A percentile compares a stretch with the other conserved stretches of the same genome.
Conservation (phyloP, 1,284 basidiomycete genomes). For the Boletus semigastroideus region DNA sequence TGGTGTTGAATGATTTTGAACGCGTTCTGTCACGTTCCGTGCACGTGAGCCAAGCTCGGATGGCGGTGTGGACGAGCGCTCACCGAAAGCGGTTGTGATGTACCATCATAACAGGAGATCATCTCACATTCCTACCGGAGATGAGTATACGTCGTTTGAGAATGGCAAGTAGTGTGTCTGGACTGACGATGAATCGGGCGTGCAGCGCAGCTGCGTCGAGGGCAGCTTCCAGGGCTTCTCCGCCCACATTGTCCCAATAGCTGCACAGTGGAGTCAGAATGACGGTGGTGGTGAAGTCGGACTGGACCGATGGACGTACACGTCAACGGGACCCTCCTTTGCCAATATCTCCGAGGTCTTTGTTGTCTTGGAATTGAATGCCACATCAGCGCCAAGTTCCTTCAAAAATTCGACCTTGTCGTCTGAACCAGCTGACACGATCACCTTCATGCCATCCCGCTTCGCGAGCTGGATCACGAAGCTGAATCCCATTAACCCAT, state of each 20-base stretch:
- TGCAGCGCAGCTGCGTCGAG: slow-evolving; percentile 49
- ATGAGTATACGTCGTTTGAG: neutral
- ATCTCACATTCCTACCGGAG: slow-evolving; percentile 19
- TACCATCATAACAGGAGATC: slow-evolving; percentile 6
- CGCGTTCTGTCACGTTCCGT: slow-evolving; percentile 8
- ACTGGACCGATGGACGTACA: slow-evolving; percentile 7
- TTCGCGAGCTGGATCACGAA: slow-evolving; percentile 37
- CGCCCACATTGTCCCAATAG: slow-evolving; percentile 54
- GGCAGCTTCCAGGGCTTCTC: slow-evolving; percentile 61
- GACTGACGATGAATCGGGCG: slow-evolving; percentile 45
- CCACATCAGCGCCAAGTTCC: slow-evolving; percentile 37
- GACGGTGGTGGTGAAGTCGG: neutral
- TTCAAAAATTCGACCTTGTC: slow-evolving; percentile 41
- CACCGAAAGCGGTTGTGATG: slow-evolving; percentile 4
- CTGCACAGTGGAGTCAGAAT: slow-evolving; percentile 25
- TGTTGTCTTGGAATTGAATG: slow-evolving; percentile 40
- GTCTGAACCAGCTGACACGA: slow-evolving; percentile 40
- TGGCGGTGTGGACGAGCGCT: neutral
- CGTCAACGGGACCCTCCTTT: slow-evolving; percentile 24
- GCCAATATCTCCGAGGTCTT: slow-evolving; percentile 26
- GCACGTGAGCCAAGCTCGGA: neutral
- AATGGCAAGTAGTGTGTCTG: no score
- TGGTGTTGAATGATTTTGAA: slow-evolving; percentile 4
- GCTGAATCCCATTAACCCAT: slow-evolving; percentile 7
- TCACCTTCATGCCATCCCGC: slow-evolving; percentile 37